phyloP scores from a whole-genome alignment of 2,329 filamentous ascomycete genomes.

The Huntiella abstrusa region DNA sequence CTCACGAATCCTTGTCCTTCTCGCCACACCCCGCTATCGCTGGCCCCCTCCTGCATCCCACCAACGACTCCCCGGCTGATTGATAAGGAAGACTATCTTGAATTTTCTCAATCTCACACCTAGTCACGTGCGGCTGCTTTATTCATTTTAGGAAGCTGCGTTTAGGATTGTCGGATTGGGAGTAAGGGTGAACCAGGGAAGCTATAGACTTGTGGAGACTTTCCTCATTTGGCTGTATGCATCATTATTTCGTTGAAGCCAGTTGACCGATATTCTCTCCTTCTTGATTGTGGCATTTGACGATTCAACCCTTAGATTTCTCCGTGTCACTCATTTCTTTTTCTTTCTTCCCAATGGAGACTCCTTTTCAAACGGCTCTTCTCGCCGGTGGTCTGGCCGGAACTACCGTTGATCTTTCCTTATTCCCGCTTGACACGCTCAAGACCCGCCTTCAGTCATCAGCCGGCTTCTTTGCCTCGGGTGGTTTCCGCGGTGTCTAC shows the following conservation, averaged over 20 bases:
- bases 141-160: neutral
- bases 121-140: neutral
- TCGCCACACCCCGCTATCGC: neutral
- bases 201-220: neutral
- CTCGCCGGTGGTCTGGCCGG: slow-evolving; percentile 79
- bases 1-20: neutral
- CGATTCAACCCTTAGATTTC: neutral
- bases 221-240: neutral
- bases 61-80: slow-evolving; percentile 2
- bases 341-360: slow-evolving; percentile 13
- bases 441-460: slow-evolving; percentile 91
- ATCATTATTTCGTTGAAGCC: neutral
- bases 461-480: slow-evolving; percentile 56
- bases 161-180: neutral
- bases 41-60: neutral
- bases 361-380: slow-evolving; percentile 40
- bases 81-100: neutral
- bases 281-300: neutral
- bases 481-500: slow-evolving; percentile 85
- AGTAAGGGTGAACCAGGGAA: neutral
- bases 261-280: neutral
- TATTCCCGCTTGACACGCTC: slow-evolving; percentile 95
- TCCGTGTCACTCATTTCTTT: neutral
- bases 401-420: slow-evolving; percentile 87
- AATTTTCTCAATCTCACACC: neutral